phyloP scores from a whole-genome alignment of 2,329 filamentous ascomycete genomes.

The Neocucurbitaria cava region DNA sequence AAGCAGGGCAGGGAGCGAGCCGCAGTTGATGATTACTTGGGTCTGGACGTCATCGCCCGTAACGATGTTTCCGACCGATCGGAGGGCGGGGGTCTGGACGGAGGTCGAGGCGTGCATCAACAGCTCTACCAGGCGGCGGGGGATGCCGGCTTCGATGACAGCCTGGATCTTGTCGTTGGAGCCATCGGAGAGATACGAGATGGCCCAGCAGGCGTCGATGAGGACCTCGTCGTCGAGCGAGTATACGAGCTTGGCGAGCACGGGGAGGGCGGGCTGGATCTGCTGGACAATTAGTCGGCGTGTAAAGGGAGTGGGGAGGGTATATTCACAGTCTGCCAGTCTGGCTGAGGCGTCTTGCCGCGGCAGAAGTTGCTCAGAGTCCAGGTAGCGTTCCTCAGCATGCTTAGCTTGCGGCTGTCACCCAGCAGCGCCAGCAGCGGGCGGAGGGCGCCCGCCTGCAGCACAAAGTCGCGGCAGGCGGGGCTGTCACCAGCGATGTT shows the following conservation, averaged over 20 bases:
- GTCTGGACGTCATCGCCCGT: constrained; percentile 99
- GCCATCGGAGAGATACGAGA: constrained; percentile 96
- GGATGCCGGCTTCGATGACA: constrained; percentile 97
- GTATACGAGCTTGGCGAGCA: constrained; percentile 96
- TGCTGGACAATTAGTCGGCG: constrained; percentile 48
- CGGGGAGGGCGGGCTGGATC: constrained; percentile 93
- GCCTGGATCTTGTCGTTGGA: constrained; percentile 99
- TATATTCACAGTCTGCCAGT: constrained; percentile 87
- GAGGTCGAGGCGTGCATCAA: constrained; percentile 98
- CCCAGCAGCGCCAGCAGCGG: constrained; percentile 88
- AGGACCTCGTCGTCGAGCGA: constrained; percentile 97
- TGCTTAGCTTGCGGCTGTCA: constrained; percentile 98
- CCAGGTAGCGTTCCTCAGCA: constrained; percentile 99
- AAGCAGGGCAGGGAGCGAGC: constrained; percentile 87
- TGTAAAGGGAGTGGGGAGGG: neutral
- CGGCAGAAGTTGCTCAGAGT: constrained; percentile 99
- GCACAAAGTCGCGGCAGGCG: constrained; percentile 94
- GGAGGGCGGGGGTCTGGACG: constrained; percentile 94
- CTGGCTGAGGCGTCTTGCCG: constrained; percentile 98
- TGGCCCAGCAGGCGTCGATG: constrained; percentile 99
- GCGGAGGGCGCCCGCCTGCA: constrained; percentile 87
- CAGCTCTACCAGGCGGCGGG: constrained; percentile 92
- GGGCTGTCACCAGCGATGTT: constrained; percentile 99
- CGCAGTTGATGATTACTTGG: constrained; percentile 99
- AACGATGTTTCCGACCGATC: constrained; percentile 98